These are phyloP conservation scores for Daldinia loculata DNA, from an alignment of 495 filamentous ascomycete genomes.

Conservation along the genomic window DNA sequence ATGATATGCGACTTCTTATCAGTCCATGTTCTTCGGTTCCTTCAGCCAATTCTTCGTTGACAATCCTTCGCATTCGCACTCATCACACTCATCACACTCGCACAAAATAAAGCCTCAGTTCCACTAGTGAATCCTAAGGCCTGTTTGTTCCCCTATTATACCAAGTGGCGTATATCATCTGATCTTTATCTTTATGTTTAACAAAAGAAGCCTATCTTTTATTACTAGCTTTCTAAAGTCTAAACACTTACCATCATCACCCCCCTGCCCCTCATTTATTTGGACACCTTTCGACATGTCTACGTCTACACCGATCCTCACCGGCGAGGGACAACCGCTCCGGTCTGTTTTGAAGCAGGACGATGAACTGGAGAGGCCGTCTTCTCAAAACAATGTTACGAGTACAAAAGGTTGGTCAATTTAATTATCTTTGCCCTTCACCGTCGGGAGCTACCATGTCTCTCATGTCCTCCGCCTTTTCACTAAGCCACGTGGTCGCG, in stretches of 20 bases:
- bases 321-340: conserved; percentile 43
- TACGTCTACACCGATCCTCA: conserved; percentile 37
- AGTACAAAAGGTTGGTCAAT: conserved; percentile 54
- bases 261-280: conserved; percentile 15
- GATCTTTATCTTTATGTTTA: conserved; percentile 2
- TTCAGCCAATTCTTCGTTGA: neutral
- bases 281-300: conserved; percentile 33
- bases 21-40: neutral
- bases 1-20: conserved; percentile 31
- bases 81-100: no score
- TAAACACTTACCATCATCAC: neutral
- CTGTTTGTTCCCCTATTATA: neutral
- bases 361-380: conserved; percentile 50
- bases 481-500: conserved; percentile 9
- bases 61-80: neutral
- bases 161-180: neutral
- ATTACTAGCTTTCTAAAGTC: conserved; percentile 7
- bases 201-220: neutral
- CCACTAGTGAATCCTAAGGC: neutral
- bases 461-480: neutral
- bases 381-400: conserved; percentile 43
- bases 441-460: neutral
- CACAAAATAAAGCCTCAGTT: neutral
- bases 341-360: conserved; percentile 58
- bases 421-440: conserved; percentile 1